Conservation (phyloP, 2,329 filamentous ascomycete species). For the Penicillium janthinellum region DNA sequence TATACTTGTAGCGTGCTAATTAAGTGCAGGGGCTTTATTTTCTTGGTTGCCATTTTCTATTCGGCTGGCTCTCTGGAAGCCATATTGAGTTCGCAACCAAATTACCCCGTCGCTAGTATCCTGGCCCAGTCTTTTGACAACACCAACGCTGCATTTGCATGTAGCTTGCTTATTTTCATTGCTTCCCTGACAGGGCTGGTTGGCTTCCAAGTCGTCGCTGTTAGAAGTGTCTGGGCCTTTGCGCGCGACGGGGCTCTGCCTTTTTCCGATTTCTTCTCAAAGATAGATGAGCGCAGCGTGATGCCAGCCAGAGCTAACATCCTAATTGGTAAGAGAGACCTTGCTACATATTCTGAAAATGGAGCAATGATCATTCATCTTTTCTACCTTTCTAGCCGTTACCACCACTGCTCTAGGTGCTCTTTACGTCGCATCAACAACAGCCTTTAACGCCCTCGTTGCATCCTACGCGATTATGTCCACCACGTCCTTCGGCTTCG, state of each 20-base stretch:
- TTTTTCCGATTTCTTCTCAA: conserved; percentile 12
- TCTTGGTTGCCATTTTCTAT: conserved; percentile 10
- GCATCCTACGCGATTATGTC: conserved; percentile 13
- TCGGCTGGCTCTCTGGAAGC: conserved; percentile 6
- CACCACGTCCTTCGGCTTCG: conserved; percentile 7
- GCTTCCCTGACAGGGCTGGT: conserved; percentile 7
- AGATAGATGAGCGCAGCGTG: conserved; percentile 9
- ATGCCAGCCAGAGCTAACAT: conserved; percentile 12
- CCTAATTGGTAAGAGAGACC: conserved; percentile 3
- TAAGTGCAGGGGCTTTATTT: conserved; percentile 1
- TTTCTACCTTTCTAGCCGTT: not conserved
- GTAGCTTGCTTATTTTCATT: conserved; percentile 10
- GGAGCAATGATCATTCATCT: not conserved
- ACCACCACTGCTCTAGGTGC: conserved; percentile 9
- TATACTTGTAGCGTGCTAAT: not conserved
- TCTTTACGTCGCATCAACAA: conserved; percentile 9
- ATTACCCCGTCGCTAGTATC: conserved; percentile 10
- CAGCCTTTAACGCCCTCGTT: conserved; percentile 10
- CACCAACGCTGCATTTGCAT: conserved; percentile 5
- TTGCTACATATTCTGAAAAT: no score
- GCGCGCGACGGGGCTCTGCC: conserved; percentile 10
- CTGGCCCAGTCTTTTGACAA: conserved; percentile 7
- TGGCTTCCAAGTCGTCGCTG: conserved; percentile 9
- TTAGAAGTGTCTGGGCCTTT: conserved; percentile 11
- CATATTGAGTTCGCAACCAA: conserved; percentile 4